Base-by-base conservation (phyloP, 371 early-diverging fungal species). In the Dentiscutata heterogama region DNA sequence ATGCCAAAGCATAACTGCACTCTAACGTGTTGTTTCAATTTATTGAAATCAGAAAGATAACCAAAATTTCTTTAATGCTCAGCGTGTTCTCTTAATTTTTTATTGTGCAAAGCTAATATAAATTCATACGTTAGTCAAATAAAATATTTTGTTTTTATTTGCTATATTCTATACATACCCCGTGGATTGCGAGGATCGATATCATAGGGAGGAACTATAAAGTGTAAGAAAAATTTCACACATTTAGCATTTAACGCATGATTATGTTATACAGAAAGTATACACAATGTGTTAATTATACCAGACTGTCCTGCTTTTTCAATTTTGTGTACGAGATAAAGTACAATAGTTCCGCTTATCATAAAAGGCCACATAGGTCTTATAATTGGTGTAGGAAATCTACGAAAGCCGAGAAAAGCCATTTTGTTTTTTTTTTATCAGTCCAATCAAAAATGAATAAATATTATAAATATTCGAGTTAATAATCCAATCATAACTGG, bases 101-200 rank as follows among this genome's bases (percentile, higher is more conserved):
- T 46, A 46, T 46, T 46, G 46, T 46, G 46, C 46, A 46, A 46
- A 46, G 46, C 46, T 46, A 46, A 46, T 46, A 46, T 46, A 46
- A 46, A 46, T 10, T 35, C 46, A 46, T 46, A 11, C 10, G 10
- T 46, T 46, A 46, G 46, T 46, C 10, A 46, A 46, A 46, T 8
- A 6, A 11, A 46, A 46, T 46, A 46, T 35, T 35, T 35, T 35
- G 2, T 35, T 46, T 46, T 46, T 11, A 8, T 10, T 46, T 46
- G 10, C 46, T 46, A 46, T 46, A 11, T 46, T 46, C 46, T 46
- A 58, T 42, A 78, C 6, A 64, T 79, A 79, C 79, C 79, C 67
- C 20, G 68, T 14, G 79, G 79, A 67, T 79, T 79, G 27, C 68
- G 64, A 67, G 68, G 68, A 79, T 79, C 79, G 31, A 31, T 53